Evolutionary conservation across 129 eudicot genomes (phyloP).

Genomic region (Tagetes patula): DNA sequence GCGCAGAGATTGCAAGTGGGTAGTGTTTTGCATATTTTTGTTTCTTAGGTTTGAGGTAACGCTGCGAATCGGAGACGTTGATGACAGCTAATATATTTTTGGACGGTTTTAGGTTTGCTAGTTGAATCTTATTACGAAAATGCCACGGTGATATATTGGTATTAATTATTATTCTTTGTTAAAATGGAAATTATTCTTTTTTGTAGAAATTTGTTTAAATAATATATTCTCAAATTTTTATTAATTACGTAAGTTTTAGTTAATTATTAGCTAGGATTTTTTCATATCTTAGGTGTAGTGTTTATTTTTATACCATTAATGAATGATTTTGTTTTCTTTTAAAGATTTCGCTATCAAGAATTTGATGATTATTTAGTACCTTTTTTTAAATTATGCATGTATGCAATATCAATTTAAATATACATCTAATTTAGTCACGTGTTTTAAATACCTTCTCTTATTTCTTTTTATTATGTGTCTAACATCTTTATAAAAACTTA

Average conservation of each 20-base stretch:
- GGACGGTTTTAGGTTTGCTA: slow-evolving; percentile 5
- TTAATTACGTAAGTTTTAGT: neutral
- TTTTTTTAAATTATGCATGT: neutral
- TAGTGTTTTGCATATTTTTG: slow-evolving; percentile 10
- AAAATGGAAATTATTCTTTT: slow-evolving; percentile 11
- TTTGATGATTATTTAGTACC: neutral
- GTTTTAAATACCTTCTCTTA: too few species aligned
- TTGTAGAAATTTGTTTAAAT: slow-evolving; percentile 20
- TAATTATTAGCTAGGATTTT: slow-evolving; percentile 9
- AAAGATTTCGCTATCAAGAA: neutral
- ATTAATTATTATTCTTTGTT: slow-evolving; percentile 12
- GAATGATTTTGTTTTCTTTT: slow-evolving; percentile 16
- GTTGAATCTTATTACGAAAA: neutral
- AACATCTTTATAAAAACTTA: neutral
- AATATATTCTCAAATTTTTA: slow-evolving; percentile 7
- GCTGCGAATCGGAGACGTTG: slow-evolving; percentile 43
- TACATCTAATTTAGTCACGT: neutral
- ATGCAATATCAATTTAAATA: neutral
- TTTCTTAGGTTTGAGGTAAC: slow-evolving; percentile 27
- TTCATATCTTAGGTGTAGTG: slow-evolving; percentile 19
- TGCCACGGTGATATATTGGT: slow-evolving; percentile 22
- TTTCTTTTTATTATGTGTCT: neutral
- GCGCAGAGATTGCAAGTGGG: slow-evolving; percentile 16
- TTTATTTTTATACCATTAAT: slow-evolving; percentile 23
- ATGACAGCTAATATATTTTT: slow-evolving; percentile 33